A percentile compares a stretch with the other conserved stretches of the same genome.
Evolutionary conservation across 495 filamentous ascomycete species (phyloP).

Genomic region (Trichoderma asperelloides): DNA sequence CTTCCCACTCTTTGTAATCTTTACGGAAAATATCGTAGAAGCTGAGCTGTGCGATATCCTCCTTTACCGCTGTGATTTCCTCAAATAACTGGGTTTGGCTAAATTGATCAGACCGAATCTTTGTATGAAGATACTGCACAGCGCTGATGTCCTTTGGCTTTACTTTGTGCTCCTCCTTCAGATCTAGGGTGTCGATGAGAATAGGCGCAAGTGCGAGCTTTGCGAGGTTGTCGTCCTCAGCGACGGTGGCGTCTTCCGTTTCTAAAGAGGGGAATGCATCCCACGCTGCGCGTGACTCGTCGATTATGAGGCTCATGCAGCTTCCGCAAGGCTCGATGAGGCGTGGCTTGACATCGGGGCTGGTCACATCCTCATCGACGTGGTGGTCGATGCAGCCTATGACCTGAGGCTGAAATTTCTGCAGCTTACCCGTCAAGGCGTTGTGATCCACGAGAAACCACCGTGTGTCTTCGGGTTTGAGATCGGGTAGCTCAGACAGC

Average conservation of each 20-base stretch:
- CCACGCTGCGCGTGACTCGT: slow-evolving; percentile 54
- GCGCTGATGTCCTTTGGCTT: slow-evolving; percentile 60
- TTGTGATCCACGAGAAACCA: slow-evolving; percentile 91
- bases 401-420: slow-evolving; percentile 34
- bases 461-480: slow-evolving; percentile 30
- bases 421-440: slow-evolving; percentile 49
- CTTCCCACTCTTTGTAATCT: slow-evolving; percentile 89
- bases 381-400: slow-evolving; percentile 90
- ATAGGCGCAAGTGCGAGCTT: slow-evolving; percentile 72
- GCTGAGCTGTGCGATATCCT: slow-evolving; percentile 55
- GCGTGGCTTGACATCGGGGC: slow-evolving; percentile 42
- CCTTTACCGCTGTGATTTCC: slow-evolving; percentile 57
- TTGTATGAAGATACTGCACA: slow-evolving; percentile 52
- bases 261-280: slow-evolving; percentile 20
- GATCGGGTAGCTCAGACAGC: slow-evolving; percentile 37
- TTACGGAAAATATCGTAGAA: slow-evolving; percentile 72
- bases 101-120: slow-evolving; percentile 29
- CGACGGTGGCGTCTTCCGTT: slow-evolving; percentile 14
- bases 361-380: slow-evolving; percentile 63
- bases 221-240: slow-evolving; percentile 50
- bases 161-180: slow-evolving; percentile 60
- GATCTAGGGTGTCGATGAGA: slow-evolving; percentile 75
- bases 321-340: slow-evolving; percentile 65
- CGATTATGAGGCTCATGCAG: slow-evolving; percentile 69
- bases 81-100: slow-evolving; percentile 53